phyloP scores from a whole-genome alignment of 2,329 filamentous ascomycete genomes.

The Xylaria hypoxylon region DNA sequence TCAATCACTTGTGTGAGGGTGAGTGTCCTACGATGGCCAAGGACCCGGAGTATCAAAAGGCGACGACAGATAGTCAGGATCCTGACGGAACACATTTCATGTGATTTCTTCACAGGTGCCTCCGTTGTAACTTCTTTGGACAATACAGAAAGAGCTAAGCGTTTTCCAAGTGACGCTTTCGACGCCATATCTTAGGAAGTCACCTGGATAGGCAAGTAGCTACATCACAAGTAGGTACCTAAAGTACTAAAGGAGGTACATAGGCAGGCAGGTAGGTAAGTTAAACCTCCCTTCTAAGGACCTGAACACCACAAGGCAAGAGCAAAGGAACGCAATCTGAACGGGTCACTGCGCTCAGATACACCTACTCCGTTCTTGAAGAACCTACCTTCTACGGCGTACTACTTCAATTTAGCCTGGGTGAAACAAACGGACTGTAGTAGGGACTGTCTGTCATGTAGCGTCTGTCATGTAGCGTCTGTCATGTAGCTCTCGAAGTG shows the following conservation, averaged over 20 bases:
- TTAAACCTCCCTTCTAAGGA: neutral
- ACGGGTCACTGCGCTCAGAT: neutral
- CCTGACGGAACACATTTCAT: neutral
- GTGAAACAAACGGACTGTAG: no score
- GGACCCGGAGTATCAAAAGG: conserved; percentile 7
- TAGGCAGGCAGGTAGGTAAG: neutral
- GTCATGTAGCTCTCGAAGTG: no score
- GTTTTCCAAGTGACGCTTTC: neutral
- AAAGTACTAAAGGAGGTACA: neutral
- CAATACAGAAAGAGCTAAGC: conserved; percentile 6
- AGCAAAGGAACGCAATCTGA: neutral
- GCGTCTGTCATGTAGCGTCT: no score
- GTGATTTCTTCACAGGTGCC: neutral
- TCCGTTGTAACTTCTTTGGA: neutral
- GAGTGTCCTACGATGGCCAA: neutral
- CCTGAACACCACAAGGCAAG: neutral
- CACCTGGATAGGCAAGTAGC: neutral
- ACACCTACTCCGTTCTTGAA: neutral
- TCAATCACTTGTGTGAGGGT: conserved; percentile 7
- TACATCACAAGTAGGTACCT: neutral
- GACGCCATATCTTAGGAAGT: neutral
- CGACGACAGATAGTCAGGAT: neutral
- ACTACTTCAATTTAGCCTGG: no score
- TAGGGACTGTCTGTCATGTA: no score
- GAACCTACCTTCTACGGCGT: neutral